Evolutionary conservation across 73 alveolate species (phyloP), one percentile per base, ranked within the genome.

Genomic region (Urostyla sp.): DNA sequence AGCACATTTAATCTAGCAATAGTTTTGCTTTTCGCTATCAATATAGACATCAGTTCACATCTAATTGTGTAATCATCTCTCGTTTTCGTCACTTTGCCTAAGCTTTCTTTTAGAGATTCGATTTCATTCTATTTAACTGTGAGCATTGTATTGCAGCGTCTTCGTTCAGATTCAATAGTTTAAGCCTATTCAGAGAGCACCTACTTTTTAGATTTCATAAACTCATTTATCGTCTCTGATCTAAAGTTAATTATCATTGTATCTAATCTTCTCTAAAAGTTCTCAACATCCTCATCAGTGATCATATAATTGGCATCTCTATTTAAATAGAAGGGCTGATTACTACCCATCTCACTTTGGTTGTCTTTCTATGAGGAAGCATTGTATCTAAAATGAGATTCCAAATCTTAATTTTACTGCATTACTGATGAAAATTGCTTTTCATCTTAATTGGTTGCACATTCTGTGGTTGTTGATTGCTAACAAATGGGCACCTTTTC

Each of bases 141-240:
- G 23, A 96, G 85, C 85, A 94, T 63, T 30, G 98, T 91, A 36
- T 92, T 90, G 87, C 97, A 97, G 72, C 95, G 90, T 55, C 95
- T 93, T 86, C 92, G 93, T 75, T 97, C 99, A 35, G 83, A 72
- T 73, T 94, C 98, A 49, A 97, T 96, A 23, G 98, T 83, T 10
- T 85, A 49, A 36, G 90, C 86, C 82, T 97, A 95, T 56, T 97
- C 99, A 36, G 78, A 84, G 58, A 96, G 92, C 74, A 97, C 90
- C 27, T 94, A 81, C 54, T 98, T 89, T 72, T 97, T 97, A 78
- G 96, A 95, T 6, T 91, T 69, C 98, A 95, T 90, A 88, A 97
- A 96, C 74, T 97, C 99, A 59, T 90, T 87, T 87, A 96, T 83
- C 0, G 99, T 94, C 63, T 96, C 99, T 13, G 97, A 92, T 38